Conservation (phyloP, 371 early-diverging fungal genomes). For the Apophysomyces variabilis region DNA sequence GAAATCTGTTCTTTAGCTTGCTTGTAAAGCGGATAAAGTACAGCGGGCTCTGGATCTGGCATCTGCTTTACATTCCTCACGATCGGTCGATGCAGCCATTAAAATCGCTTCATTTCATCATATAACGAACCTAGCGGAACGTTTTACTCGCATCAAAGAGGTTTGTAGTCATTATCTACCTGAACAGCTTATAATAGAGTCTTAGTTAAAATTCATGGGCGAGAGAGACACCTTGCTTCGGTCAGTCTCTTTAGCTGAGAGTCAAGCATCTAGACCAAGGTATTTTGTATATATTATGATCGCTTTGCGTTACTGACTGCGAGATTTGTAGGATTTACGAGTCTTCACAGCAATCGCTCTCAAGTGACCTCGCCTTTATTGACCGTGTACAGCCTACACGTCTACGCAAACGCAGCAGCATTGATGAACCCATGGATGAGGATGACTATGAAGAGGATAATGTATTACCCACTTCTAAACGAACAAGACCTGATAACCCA, state of each 20-base stretch:
- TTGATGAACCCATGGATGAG: constrained; percentile 1
- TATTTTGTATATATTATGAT: background rate
- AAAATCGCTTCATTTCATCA: constrained; percentile 77
- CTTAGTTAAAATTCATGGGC: constrained; percentile 18
- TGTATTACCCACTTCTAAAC: constrained; percentile 16
- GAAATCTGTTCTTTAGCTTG: constrained; percentile 37
- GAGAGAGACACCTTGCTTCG: background rate
- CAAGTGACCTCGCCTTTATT: constrained; percentile 18
- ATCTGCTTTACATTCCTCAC: constrained; percentile 53
- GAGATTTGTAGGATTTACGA: constrained; percentile 11
- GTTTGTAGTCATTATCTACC: constrained; percentile 22
- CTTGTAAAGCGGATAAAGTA: constrained; percentile 72
- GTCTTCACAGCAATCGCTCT: constrained; percentile 14
- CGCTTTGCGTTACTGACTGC: background rate
- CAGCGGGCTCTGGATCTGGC: constrained; percentile 83
- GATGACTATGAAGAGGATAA: constrained; percentile 5
- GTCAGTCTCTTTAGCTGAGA: constrained; percentile 3
- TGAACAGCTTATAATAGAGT: background rate
- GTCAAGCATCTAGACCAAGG: constrained; percentile 15
- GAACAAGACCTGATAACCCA: constrained; percentile 15
- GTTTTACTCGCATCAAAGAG: constrained; percentile 78
- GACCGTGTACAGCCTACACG: background rate
- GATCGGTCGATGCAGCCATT: constrained; percentile 80
- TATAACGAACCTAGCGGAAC: constrained; percentile 73
- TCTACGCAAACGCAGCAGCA: constrained; percentile 12